Conservation (phyloP, 169 alveolate genomes). For the Nephromyces sp. region DNA sequence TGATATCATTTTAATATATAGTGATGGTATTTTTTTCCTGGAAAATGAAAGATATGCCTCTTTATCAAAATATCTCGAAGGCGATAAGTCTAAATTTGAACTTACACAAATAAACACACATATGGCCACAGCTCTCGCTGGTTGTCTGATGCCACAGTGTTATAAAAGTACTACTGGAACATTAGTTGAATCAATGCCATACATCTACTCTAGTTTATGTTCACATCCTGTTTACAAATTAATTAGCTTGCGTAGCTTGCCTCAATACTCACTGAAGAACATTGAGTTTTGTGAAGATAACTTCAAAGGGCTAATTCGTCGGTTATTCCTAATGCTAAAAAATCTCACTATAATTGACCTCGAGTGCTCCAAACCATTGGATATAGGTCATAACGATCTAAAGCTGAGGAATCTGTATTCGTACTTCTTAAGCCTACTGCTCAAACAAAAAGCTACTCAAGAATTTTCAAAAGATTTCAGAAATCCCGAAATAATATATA, state of each 20-base stretch:
- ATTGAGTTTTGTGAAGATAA: not conserved
- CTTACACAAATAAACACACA: too few species aligned
- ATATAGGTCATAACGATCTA: too few species aligned
- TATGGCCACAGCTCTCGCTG: too few species aligned
- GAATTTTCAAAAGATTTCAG: too few species aligned
- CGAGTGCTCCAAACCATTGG: too few species aligned
- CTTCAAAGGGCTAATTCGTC: not conserved
- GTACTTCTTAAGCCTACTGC: too few species aligned
- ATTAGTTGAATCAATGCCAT: not conserved
- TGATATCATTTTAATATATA: too few species aligned
- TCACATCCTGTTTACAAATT: slow-evolving; percentile 1
- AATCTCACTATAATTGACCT: not conserved
- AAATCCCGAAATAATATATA: too few species aligned
- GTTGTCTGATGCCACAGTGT: not conserved
- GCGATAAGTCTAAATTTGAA: too few species aligned
- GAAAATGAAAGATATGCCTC: not conserved
- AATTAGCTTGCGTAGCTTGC: not conserved
- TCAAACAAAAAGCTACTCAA: too few species aligned
- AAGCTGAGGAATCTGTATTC: too few species aligned
- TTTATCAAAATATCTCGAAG: not conserved
- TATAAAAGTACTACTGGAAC: not conserved
- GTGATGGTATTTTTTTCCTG: slow-evolving; percentile 1
- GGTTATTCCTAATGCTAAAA: not conserved
- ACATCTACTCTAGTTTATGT: not conserved
- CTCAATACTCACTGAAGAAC: not conserved